Evolutionary conservation across 257 asterid genomes (phyloP), one percentile per base, ranked within the genome.

Genomic region (Nicotiana tabacum): DNA sequence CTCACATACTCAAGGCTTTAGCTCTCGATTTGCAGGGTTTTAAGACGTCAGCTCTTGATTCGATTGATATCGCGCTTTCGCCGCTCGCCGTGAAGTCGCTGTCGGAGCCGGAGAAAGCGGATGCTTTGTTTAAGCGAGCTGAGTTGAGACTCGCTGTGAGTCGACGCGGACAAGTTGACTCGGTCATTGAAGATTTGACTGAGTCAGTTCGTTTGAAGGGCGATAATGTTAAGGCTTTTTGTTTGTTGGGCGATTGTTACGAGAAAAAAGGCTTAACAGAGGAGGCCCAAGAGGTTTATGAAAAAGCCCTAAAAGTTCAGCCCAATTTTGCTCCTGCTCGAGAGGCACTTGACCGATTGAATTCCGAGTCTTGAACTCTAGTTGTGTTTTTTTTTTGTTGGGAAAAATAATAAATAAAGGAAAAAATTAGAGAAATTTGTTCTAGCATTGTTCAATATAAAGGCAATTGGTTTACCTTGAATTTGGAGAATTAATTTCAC

Each of bases 91-190:
- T 29, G 79, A 83, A 79, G 86, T 88, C 92, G n/a, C 84, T 92
- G 83, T 79, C 86, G 81, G 91, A 67, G 48, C 83, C 32, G 7
- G 98, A 93, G 92, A 88, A 85, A 66, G 90, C 89, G 18, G 96
- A 92, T 8, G 95, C 96, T 27, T 83, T 92, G 86, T 88, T 77
- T 78, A 94, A 92, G 89, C 72, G 97, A 66, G 98, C 96, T 5
- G 93, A 86, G 91, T 77, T 91, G 90, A 90, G 85, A 86, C 61
- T 77, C 56, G 86, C 83, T 66, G 65, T 81, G 81, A 87, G 83
- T 68, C 86, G 83, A 74, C 87, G 55, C 68, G 89, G 85, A 9
- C 78, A 13, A 43, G 81, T 86, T 66, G 94, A 90, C 77, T 84
- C 87, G 64, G 93, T 85, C 70, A 66, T 89, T 68, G 90, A 58